Evolutionary conservation across 306 rosid species (phyloP), one percentile per base, ranked within the genome.

Genomic region (Trichosanthes truncata): DNA sequence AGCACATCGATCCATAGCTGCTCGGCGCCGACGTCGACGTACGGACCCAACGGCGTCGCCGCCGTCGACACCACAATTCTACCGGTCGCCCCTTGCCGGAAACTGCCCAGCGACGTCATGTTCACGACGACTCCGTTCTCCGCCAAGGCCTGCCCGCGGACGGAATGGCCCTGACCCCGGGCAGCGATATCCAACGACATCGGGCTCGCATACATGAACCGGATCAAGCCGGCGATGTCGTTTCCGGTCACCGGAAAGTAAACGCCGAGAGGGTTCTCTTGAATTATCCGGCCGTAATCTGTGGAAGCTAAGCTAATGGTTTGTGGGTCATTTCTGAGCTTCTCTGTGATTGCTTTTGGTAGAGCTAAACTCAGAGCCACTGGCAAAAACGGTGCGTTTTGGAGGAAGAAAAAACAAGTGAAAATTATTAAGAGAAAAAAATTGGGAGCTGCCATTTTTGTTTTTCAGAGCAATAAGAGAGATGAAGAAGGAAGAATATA

Each of bases 11-110:
- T 90, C 99, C 99, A 96, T 51, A 81, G 80, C 73, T 89, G 94
- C 80, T 88, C 97, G 6, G 88, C 97, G 1, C 99, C 94, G 1
- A 91, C 98, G 77, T 95, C 99, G 0, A 82, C 98, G 36, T 87
- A 95, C 3, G 67, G 78, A 1, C 84, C 85, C 69, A 61, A 72
- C 14, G 75, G 15, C 14, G 52, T 1, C 23, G 66, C 79, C 61
- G 66, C 79, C 61, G 26, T 38, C 14, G 81, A 35, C 35, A 90
- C 82, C 12, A 80, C 51, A 68, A 88, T 85, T 76, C 94, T 79
- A 13, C 52, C 46, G 13, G 40, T 1, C 33, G 2, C 1, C 21
- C 85, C 85, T 53, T 76, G 77, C 76, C 77, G 56, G 3, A 43
- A 25, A 6, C 46, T 51, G 0, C 10, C 83, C 74, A 95, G 40